Evolutionary conservation across 345 rosid species (phyloP).

Genomic region (Punica granatum): DNA sequence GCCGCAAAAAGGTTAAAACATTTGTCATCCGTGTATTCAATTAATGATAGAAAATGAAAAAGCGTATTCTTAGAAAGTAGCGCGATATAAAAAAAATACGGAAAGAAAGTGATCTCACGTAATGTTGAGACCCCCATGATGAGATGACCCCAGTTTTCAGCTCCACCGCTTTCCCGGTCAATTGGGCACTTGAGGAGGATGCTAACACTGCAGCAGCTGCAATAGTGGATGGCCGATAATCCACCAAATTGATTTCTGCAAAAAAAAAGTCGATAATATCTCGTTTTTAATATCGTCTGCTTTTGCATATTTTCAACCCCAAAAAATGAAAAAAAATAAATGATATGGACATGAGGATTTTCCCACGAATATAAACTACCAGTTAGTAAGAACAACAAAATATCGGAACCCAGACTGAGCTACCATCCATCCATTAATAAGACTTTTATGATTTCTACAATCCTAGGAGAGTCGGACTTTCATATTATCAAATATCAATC

Average conservation of each 20-base stretch:
- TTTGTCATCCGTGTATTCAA: background rate
- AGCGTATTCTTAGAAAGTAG: background rate
- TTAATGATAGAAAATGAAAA: background rate
- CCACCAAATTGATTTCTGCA: conserved; percentile 53
- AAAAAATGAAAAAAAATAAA: background rate
- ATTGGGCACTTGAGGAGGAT: conserved; percentile 36
- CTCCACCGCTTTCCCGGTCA: conserved; percentile 48
- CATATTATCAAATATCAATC: too few species aligned
- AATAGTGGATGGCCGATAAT: conserved; percentile 58
- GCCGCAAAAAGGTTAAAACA: conserved; percentile 1
- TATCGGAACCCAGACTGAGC: too few species aligned
- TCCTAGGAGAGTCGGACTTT: too few species aligned
- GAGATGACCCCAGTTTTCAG: conserved; percentile 40
- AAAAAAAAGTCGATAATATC: conserved; percentile 1
- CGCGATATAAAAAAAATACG: background rate
- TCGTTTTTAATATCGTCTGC: background rate
- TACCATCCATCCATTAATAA: too few species aligned
- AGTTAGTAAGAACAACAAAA: too few species aligned
- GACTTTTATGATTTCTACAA: too few species aligned
- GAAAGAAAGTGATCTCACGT: conserved; percentile 29
- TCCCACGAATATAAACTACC: too few species aligned
- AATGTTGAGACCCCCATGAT: conserved; percentile 38
- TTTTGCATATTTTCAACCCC: background rate
- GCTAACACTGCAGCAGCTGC: conserved; percentile 74
- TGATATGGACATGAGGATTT: too few species aligned